Evolutionary conservation across 768 basidiomycete genomes (phyloP).

Genomic region (Suillus clintonianus): DNA sequence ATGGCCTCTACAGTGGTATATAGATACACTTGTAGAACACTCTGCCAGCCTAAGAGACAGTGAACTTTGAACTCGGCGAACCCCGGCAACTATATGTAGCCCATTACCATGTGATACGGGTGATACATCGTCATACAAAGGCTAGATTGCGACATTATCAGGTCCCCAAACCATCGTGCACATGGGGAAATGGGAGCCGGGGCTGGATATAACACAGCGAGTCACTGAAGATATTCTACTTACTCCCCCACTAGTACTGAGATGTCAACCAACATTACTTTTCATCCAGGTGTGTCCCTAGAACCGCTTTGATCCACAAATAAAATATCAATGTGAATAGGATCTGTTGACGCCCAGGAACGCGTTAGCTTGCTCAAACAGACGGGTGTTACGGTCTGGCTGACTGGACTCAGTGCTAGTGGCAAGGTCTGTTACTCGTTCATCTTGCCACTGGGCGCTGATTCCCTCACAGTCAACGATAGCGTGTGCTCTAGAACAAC

Average conservation of each 20-base stretch:
- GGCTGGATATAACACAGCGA: background rate
- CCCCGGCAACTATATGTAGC: background rate
- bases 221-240: background rate
- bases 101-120: background rate
- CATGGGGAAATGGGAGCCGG: background rate
- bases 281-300: conserved; percentile 57
- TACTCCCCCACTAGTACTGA: background rate
- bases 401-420: conserved; percentile 94
- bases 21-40: background rate
- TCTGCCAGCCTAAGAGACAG: background rate
- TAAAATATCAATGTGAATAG: conserved; percentile 37
- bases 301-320: background rate
- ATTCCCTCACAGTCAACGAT: conserved; percentile 77
- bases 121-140: background rate
- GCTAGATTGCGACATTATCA: background rate
- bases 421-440: conserved; percentile 67
- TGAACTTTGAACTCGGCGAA: no score
- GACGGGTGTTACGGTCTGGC: conserved; percentile 91
- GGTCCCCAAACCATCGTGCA: no score
- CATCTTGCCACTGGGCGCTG: background rate
- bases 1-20: background rate
- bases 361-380: conserved; percentile 71
- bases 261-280: conserved; percentile 59
- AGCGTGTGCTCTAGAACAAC: conserved; percentile 95
- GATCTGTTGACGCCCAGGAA: conserved; percentile 71